A percentile compares a stretch with the other conserved stretches of the same genome.
Evolutionary conservation across 2,329 filamentous ascomycete genomes (phyloP).

Genomic region (Talaromyces sp.): DNA sequence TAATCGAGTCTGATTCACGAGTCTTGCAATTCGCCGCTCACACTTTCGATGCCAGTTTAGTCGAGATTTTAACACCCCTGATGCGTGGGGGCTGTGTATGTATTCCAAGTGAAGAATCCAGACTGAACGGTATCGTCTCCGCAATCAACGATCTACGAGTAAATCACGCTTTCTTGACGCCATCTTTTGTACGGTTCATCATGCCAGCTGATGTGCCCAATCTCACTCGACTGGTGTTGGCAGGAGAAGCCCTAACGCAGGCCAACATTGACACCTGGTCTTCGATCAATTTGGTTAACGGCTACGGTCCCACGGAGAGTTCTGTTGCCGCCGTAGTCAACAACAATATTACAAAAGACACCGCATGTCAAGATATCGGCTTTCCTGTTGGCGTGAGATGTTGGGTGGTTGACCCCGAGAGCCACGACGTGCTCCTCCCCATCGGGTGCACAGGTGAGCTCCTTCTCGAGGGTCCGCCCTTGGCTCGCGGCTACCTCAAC

Average conservation of each 20-base stretch:
- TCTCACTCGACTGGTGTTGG: slow-evolving; percentile 42
- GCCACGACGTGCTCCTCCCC: slow-evolving; percentile 42
- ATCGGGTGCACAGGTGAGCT: slow-evolving; percentile 40
- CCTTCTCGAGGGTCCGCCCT: slow-evolving; percentile 41
- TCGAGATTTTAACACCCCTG: slow-evolving; percentile 55
- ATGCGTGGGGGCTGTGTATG: slow-evolving; percentile 58
- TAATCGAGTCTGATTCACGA: slow-evolving; percentile 51
- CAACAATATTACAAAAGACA: slow-evolving; percentile 8
- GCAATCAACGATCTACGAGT: slow-evolving; percentile 51
- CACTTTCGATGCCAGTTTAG: slow-evolving; percentile 52
- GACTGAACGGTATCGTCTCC: slow-evolving; percentile 22
- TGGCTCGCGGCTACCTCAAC: slow-evolving; percentile 46
- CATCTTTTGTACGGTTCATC: slow-evolving; percentile 53
- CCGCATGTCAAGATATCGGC: slow-evolving; percentile 35
- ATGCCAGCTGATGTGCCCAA: slow-evolving; percentile 26
- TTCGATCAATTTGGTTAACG: slow-evolving; percentile 14
- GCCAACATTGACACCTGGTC: slow-evolving; percentile 28
- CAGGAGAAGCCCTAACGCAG: slow-evolving; percentile 41
- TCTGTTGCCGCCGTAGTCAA: slow-evolving; percentile 22
- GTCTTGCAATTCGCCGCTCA: slow-evolving; percentile 58
- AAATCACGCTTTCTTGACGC: slow-evolving; percentile 58
- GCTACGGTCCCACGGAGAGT: slow-evolving; percentile 16
- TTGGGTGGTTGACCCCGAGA: slow-evolving; percentile 47
- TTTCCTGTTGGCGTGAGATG: slow-evolving; percentile 40
- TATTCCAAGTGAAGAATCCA: slow-evolving; percentile 51